phyloP scores from a whole-genome alignment of 2,329 filamentous ascomycete genomes.

The Hirsutella minnesotensis region DNA sequence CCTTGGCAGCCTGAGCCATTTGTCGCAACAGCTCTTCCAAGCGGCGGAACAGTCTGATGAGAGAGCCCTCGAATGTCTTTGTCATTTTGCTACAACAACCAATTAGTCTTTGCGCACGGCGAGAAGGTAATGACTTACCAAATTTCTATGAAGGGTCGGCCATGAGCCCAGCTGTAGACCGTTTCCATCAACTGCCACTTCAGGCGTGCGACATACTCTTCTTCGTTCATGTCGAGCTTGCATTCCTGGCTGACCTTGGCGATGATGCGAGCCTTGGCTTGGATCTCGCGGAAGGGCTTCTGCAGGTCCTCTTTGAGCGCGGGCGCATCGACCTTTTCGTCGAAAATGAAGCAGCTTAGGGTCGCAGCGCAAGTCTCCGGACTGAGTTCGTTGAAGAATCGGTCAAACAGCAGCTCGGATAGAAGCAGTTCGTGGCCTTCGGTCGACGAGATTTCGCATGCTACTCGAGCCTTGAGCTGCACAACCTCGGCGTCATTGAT shows the following conservation, averaged over 20 bases:
- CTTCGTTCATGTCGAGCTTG: conserved; percentile 87
- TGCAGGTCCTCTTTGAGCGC: conserved; percentile 72
- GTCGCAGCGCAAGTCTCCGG: conserved; percentile 80
- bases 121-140: conserved; percentile 54
- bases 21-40: conserved; percentile 89
- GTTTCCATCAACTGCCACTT: conserved; percentile 98
- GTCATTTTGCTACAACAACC: conserved; percentile 75
- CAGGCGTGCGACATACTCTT: conserved; percentile 80
- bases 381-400: conserved; percentile 92
- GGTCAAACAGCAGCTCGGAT: conserved; percentile 87
- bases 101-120: neutral
- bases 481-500: conserved; percentile 94
- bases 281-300: conserved; percentile 78
- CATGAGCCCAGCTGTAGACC: conserved; percentile 82
- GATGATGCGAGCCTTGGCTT: conserved; percentile 74
- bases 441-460: conserved; percentile 90
- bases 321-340: conserved; percentile 79
- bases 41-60: conserved; percentile 91
- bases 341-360: conserved; percentile 91
- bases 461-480: conserved; percentile 90
- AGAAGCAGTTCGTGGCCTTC: conserved; percentile 87
- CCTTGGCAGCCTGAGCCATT: conserved; percentile 90
- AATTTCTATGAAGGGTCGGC: conserved; percentile 81
- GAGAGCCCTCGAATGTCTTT: conserved; percentile 89
- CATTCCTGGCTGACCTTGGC: conserved; percentile 92